Evolutionary conservation across 208 protist species (phyloP), one percentile per base, ranked within the genome.

Genomic region (Porcisia deanei): DNA sequence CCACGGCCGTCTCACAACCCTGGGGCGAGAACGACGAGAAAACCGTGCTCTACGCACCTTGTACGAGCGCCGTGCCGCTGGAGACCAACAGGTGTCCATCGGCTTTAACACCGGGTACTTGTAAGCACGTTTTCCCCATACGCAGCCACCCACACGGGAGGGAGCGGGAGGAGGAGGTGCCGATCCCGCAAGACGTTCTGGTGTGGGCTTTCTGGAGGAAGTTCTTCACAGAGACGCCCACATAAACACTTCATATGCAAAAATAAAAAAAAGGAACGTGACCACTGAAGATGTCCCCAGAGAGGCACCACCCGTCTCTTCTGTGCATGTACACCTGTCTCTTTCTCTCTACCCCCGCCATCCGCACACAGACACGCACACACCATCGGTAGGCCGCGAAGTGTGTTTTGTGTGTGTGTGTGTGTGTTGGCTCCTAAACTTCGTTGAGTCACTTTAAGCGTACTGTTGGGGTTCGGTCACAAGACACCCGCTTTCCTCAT

Each of bases 41-140:
- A 97, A 94, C 76, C 82, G 63, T 7, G 91, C 89, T 5, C 81
- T 97, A 71, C 87, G 83, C 37, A 74, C 80, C 22, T 80, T 94
- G 64, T 97, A 96, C 73, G 89, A 94, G 68, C 84, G 87, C 16
- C 80, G 81, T 45, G 85, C 88, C 59, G 75, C 88, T 7, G 91
- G 91, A 4, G 71, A 88, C 54, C 91, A 95, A 67, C 75, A 80
- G 58, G 81, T 93, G 16, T 90, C 86, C 0, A 83, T 97, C 37
- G 94, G 94, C 43, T 94, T 93, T 73, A 97, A 97, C 71, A 85
- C 92, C n/a, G 91, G 93, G 1, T 95, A 95, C 63, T 69, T 95
- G 58, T 95, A 82, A 72, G 45, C 41, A 14, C 25, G 10, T 12
- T 4, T n/a, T 39, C 45, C 30, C 49, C 39, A 4, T 18, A 1